These are phyloP conservation scores for Tolypocladium guangdongense DNA, from an alignment of 2,329 filamentous ascomycete species.

Conservation along the genomic window DNA sequence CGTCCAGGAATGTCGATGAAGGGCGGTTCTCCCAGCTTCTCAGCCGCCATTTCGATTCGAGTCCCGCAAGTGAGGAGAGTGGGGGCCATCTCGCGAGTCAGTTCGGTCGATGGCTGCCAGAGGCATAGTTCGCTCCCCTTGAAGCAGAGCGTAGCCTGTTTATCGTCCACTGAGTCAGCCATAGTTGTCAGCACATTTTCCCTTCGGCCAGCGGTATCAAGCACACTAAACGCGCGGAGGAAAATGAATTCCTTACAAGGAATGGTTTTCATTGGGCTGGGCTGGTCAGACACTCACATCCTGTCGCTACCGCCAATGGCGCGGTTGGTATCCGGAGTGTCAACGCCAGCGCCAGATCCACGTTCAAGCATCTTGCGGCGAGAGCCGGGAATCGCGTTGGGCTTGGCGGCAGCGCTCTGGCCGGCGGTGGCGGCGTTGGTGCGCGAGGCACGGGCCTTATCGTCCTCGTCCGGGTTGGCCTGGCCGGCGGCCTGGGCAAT, in stretches of 20 bases:
- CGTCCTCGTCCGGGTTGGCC: slow-evolving; percentile 59
- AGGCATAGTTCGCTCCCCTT: slow-evolving; percentile 48
- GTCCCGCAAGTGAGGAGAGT: slow-evolving; percentile 5
- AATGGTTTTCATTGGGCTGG: slow-evolving; percentile 37
- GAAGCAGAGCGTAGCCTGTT: slow-evolving; percentile 79
- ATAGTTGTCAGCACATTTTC: slow-evolving; percentile 58
- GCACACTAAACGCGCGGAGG: slow-evolving; percentile 76
- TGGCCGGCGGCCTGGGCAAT: slow-evolving; percentile 72
- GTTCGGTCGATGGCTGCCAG: slow-evolving; percentile 25
- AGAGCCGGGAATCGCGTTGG: slow-evolving; percentile 62
- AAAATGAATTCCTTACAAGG: slow-evolving; percentile 78
- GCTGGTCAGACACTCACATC: slow-evolving; percentile 74
- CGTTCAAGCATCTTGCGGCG: slow-evolving; percentile 79
- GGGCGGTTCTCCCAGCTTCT: not conserved
- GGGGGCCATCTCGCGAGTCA: slow-evolving; percentile 17
- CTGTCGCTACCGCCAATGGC: slow-evolving; percentile 73
- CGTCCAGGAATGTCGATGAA: not conserved
- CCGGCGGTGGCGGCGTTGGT: slow-evolving; percentile 55
- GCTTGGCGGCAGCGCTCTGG: slow-evolving; percentile 54
- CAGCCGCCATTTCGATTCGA: slow-evolving; percentile 1
- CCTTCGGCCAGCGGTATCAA: slow-evolving; percentile 61
- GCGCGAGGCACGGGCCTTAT: slow-evolving; percentile 61
- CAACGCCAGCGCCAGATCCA: slow-evolving; percentile 43
- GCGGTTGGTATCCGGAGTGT: slow-evolving; percentile 63
- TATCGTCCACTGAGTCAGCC: slow-evolving; percentile 75